These are phyloP conservation scores for Pyrenophora graminea DNA, from an alignment of 2,329 filamentous ascomycete genomes.

Conservation along the genomic window DNA sequence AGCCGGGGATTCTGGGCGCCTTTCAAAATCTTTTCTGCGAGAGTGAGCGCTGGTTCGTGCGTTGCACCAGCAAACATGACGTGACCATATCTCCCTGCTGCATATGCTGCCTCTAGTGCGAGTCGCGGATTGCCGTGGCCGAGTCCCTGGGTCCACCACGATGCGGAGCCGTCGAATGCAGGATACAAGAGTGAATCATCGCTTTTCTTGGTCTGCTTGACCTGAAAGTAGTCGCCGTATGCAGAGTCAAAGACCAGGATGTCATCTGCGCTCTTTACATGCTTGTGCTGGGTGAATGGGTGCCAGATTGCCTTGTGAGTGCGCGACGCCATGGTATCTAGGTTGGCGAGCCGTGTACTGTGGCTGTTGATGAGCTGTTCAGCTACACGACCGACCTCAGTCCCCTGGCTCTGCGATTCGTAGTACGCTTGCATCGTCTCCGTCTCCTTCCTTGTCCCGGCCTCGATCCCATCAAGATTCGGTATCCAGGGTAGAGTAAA, in stretches of 20 bases:
- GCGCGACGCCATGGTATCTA: slow-evolving; percentile 64
- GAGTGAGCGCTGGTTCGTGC: slow-evolving; percentile 74
- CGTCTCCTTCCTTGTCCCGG: slow-evolving; percentile 51
- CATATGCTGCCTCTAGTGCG: slow-evolving; percentile 75
- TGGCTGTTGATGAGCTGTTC: slow-evolving; percentile 60
- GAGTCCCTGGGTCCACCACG: slow-evolving; percentile 87
- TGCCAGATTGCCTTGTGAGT: slow-evolving; percentile 73
- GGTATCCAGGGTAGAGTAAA: slow-evolving; percentile 65
- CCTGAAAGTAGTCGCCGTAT: slow-evolving; percentile 77
- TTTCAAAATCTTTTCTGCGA: slow-evolving; percentile 68
- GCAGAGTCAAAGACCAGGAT: slow-evolving; percentile 82
- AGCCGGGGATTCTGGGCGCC: slow-evolving; percentile 67
- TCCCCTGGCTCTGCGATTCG: slow-evolving; percentile 42
- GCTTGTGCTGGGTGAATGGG: slow-evolving; percentile 81
- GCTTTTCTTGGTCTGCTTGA: slow-evolving; percentile 44
- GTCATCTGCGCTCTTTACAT: slow-evolving; percentile 60
- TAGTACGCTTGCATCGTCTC: slow-evolving; percentile 70
- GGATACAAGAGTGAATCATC: slow-evolving; percentile 57
- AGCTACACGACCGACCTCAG: slow-evolving; percentile 53
- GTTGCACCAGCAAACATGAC: slow-evolving; percentile 84
- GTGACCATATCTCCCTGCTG: slow-evolving; percentile 82
- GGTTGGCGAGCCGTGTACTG: slow-evolving; percentile 57
- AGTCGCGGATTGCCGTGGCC: slow-evolving; percentile 76
- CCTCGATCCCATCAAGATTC: slow-evolving; percentile 30
- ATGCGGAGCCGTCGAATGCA: slow-evolving; percentile 81